A percentile compares a stretch with the other conserved stretches of the same genome.
These are phyloP conservation scores for Zoysia japonica DNA, from an alignment of 176 grass and related monocot genomes.

Conservation along the genomic window DNA sequence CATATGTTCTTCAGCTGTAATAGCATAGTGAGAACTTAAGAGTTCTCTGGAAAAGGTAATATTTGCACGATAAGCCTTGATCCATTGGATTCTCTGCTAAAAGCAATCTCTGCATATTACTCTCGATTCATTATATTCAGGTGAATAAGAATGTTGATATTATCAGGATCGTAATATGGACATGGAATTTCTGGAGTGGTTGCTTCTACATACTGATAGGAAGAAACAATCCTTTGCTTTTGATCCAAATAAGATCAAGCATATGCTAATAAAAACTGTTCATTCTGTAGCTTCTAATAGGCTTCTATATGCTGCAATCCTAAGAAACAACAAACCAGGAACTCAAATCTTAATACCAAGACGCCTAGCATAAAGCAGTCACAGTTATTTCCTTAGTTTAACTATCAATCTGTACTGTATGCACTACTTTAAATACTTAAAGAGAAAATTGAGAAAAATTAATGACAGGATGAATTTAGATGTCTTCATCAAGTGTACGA, in stretches of 20 bases:
- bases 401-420: not conserved
- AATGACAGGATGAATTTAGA: conserved; percentile 19
- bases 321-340: not conserved
- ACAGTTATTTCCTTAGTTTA: not conserved
- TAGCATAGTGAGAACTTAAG: not conserved
- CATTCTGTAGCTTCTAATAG: not conserved
- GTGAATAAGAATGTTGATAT: not conserved
- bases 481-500: not conserved
- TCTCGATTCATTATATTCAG: not conserved
- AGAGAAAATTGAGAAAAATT: not conserved
- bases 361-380: not conserved
- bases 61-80: not conserved
- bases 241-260: not conserved
- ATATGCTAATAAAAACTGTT: not conserved
- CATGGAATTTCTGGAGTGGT: not conserved
- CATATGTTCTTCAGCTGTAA: not conserved
- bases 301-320: too few species aligned
- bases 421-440: not conserved
- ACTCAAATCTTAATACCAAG: not conserved
- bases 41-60: not conserved
- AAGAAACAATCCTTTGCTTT: not conserved
- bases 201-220: not conserved
- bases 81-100: not conserved
- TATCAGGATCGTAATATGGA: not conserved
- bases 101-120: not conserved